Conservation (phyloP, 495 filamentous ascomycete genomes). For the Lasiosphaeria miniovina region DNA sequence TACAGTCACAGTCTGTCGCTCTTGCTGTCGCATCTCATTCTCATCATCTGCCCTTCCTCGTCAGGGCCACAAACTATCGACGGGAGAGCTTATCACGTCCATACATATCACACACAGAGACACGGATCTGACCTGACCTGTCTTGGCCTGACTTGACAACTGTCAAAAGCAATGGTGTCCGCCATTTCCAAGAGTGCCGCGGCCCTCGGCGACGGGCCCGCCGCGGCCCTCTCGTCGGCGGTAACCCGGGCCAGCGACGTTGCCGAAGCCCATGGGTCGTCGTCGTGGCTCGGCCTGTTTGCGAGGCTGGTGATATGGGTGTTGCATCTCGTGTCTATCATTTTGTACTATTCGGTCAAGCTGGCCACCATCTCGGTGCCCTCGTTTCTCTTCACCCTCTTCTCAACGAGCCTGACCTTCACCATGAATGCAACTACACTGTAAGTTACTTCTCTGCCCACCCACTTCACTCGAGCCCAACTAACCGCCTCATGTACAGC, state of each 20-base stretch:
- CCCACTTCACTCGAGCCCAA: not conserved
- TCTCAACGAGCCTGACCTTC: slow-evolving; percentile 93
- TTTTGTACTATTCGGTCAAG: slow-evolving; percentile 79
- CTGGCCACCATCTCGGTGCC: slow-evolving; percentile 86
- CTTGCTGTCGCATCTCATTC: too few relatives aligned
- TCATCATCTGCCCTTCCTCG: too few relatives aligned
- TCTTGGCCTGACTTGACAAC: too few relatives aligned
- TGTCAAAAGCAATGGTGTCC: slow-evolving; percentile 1
- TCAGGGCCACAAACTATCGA: too few relatives aligned
- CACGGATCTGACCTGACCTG: not conserved
- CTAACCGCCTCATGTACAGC: slow-evolving; percentile 36
- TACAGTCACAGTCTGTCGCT: too few relatives aligned
- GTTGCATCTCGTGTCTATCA: slow-evolving; percentile 64
- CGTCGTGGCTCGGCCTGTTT: slow-evolving; percentile 48
- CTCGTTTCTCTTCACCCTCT: slow-evolving; percentile 84
- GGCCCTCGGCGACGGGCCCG: slow-evolving; percentile 14
- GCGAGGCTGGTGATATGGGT: slow-evolving; percentile 49
- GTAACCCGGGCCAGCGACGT: slow-evolving; percentile 38
- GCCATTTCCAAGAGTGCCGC: slow-evolving; percentile 7
- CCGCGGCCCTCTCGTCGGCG: slow-evolving; percentile 30
- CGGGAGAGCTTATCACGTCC: too few relatives aligned
- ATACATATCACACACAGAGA: not conserved
- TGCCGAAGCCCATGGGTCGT: slow-evolving; percentile 34
- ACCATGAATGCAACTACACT: slow-evolving; percentile 98
- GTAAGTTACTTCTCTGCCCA: slow-evolving; percentile 44